phyloP scores from a whole-genome alignment of 73 alveolate species.

The Uronychia setigera region DNA sequence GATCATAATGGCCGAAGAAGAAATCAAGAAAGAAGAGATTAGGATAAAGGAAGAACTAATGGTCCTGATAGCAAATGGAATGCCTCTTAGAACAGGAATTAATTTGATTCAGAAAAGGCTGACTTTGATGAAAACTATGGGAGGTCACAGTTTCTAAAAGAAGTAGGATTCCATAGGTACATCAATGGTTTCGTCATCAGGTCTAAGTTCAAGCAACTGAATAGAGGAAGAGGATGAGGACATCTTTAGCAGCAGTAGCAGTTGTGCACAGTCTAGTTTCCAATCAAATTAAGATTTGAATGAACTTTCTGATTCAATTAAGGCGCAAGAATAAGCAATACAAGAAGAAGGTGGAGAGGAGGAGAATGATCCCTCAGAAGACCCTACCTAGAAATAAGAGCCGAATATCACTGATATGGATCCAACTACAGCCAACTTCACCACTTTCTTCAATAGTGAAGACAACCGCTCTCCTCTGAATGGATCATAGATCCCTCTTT shows the following conservation, averaged over 20 bases:
- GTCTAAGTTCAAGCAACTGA: no score
- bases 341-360: not conserved
- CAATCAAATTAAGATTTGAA: no score
- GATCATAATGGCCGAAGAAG: not conserved
- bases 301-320: no score
- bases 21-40: not conserved
- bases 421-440: not conserved
- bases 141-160: no score
- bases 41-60: not conserved
- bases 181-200: no score
- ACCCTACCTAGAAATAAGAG: no score
- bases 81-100: not conserved
- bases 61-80: not conserved
- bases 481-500: not conserved
- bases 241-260: no score
- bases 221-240: no score
- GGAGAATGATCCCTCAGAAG: no score
- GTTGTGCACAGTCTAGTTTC: no score
- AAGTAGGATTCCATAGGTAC: no score
- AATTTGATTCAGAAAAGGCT: not conserved
- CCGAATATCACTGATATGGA: not conserved
- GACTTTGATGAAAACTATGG: conserved; percentile 1
- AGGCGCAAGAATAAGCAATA: not conserved
- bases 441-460: not conserved
- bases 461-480: not conserved